A percentile compares a stretch with the other conserved stretches of the same genome.
Evolutionary conservation across 176 grass and related monocot genomes (phyloP).

Genomic region (Carex cristatella): DNA sequence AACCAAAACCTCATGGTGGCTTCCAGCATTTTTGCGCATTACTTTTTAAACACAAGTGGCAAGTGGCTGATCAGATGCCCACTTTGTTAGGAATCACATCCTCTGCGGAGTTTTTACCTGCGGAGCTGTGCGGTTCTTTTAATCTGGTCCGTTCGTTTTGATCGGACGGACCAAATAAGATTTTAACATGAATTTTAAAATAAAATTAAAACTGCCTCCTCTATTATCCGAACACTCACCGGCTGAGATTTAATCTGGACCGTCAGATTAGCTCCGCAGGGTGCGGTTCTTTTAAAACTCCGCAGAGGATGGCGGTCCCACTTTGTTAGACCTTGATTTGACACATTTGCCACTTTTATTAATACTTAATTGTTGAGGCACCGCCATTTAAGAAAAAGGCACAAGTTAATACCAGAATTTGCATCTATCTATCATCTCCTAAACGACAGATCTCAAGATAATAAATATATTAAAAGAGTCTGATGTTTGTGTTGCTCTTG

Average conservation of each 20-base stretch:
- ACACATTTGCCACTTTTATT: background rate
- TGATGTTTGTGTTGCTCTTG: background rate
- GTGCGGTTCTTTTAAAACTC: no score
- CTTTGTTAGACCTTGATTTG: background rate
- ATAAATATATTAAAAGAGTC: background rate
- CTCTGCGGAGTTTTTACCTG: no score
- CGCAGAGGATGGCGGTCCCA: background rate
- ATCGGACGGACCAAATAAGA: no score
- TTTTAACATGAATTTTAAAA: no score
- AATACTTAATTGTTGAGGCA: background rate
- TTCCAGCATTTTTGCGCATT: background rate
- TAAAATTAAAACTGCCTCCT: no score
- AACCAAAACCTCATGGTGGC: background rate
- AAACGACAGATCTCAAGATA: slow-evolving; percentile 1
- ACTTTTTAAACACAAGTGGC: background rate
- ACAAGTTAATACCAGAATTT: background rate
- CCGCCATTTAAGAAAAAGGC: background rate
- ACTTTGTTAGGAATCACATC: background rate
- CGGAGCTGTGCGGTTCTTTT: no score
- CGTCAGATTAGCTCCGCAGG: no score
- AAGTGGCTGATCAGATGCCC: background rate
- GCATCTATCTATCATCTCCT: background rate
- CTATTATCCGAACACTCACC: no score
- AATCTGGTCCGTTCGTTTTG: no score
- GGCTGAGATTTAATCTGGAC: no score